phyloP scores from a whole-genome alignment of 345 rosid genomes.

The Arabidopsis suecica region DNA sequence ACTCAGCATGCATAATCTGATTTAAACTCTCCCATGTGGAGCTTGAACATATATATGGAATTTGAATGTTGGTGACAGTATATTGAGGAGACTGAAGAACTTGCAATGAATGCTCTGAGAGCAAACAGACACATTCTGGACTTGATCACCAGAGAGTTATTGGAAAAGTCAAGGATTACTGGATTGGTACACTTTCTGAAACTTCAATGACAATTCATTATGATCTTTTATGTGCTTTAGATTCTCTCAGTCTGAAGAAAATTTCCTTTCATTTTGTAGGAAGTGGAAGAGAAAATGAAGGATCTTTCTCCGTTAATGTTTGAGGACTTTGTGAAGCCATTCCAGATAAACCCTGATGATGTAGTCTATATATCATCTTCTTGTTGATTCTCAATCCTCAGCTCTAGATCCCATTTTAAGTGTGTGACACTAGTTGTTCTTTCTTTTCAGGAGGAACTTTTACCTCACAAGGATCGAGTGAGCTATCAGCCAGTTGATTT shows the following conservation, averaged over 20 bases:
- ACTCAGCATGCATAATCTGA: conserved; percentile 16
- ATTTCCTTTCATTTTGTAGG: conserved; percentile 52
- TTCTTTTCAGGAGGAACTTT: conserved; percentile 65
- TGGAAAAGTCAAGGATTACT: conserved; percentile 84
- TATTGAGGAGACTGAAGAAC: conserved; percentile 92
- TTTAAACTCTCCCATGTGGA: conserved; percentile 8
- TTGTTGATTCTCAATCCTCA: conserved; percentile 15
- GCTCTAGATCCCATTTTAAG: conserved; percentile 1
- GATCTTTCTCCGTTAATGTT: conserved; percentile 71
- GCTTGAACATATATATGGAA: conserved; percentile 27
- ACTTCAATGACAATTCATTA: neutral
- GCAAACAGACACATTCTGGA: conserved; percentile 78
- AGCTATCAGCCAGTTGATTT: conserved; percentile 77
- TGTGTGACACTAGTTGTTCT: conserved; percentile 7
- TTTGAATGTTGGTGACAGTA: conserved; percentile 63
- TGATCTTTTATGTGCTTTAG: conserved; percentile 1
- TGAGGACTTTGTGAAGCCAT: conserved; percentile 89
- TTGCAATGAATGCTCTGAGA: conserved; percentile 80
- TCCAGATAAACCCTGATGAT: conserved; percentile 72
- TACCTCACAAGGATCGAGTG: conserved; percentile 68
- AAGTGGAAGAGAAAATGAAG: conserved; percentile 78
- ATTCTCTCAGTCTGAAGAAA: neutral
- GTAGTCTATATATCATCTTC: conserved; percentile 47
- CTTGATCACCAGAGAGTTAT: conserved; percentile 65
- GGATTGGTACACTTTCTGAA: conserved; percentile 70